Base-by-base conservation (phyloP, 306 rosid species). In the Lupinus albus region DNA sequence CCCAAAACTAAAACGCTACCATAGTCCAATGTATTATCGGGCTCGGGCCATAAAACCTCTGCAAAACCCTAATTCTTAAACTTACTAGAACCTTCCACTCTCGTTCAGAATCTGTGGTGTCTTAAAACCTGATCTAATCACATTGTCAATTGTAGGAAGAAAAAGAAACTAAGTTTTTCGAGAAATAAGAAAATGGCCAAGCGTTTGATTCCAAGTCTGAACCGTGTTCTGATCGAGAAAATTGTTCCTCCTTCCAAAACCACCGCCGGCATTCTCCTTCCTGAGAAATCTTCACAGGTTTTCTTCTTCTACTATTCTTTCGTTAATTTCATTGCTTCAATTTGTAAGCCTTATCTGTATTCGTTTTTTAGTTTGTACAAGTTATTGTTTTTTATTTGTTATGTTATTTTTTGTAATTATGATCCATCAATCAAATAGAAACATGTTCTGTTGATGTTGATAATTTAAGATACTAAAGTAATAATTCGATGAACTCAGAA, bases 151-250 rank as follows among this genome's bases (percentile, higher is more conserved):
- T 44, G n/a, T 36, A 25, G 30, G 4, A 2, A 25, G 30, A 0
- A 2, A 25, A 25, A 20, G 2, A 25, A 3, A 2, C 30, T 25
- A 25, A 25, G 15, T 55, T 0, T 30, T 55, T 25, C 13, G 54
- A 12, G 0, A 3, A 7, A 39, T 56, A 50, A 30, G 30, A 25
- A 63, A 47, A 92, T 92, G 98, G 98, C 98, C 1, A 92, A 68
- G 85, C 95, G 98, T 36, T 72, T 92, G 66, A 81, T 92, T 47
- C 98, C 98, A 1, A 83, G 64, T 42, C 69, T 92, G 65, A 92
- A 87, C 75, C 95, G 98, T 28, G 77, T 92, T 15, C 84, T 92
- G 48, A 47, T 92, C 2, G 98, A 92, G 91, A 92, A 92, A 62
- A 76, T 92, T 15, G 39, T 84, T 4, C 96, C 92, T 6, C 96